These are phyloP conservation scores for Aschersonia sp. DNA, from an alignment of 2,329 filamentous ascomycete genomes.

Conservation along the genomic window DNA sequence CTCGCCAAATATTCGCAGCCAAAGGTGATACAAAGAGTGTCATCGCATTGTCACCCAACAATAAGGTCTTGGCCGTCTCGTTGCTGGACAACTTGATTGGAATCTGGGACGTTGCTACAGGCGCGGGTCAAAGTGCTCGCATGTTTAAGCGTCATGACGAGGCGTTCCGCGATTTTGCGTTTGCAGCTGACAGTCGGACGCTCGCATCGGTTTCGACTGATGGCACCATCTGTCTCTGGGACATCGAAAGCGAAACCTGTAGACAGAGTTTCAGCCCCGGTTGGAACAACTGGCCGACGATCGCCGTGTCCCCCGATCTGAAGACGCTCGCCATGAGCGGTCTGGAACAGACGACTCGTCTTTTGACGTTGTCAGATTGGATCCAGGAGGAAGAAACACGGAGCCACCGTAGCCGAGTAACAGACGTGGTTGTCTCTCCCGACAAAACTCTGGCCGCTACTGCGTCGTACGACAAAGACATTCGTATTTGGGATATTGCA, in stretches of 20 bases:
- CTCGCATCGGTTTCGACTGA: constrained; percentile 5
- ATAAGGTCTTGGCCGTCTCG: constrained; percentile 4
- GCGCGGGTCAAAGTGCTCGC: constrained; percentile 4
- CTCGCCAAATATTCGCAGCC: constrained; percentile 4
- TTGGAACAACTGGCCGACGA: constrained; percentile 6
- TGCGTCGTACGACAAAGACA: constrained; percentile 4
- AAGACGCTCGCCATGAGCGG: constrained; percentile 5
- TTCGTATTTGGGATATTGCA: constrained; percentile 5
- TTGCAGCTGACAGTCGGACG: constrained; percentile 4
- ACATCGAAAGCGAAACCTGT: constrained; percentile 4
- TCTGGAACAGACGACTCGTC: constrained; percentile 4
- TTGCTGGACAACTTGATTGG: constrained; percentile 5
- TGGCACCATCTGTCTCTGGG: constrained; percentile 5
- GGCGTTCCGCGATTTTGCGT: constrained; percentile 5
- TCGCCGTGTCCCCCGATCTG: constrained; percentile 5
- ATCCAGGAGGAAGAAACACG: constrained; percentile 1
- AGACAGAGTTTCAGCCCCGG: constrained; percentile 5
- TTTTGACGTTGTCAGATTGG: constrained; percentile 5
- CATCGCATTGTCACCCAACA: constrained; percentile 5
- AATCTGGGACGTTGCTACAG: constrained; percentile 4
- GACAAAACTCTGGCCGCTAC: constrained; percentile 4
- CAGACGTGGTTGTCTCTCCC: constrained; percentile 4
- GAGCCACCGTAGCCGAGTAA: constrained; percentile 5
- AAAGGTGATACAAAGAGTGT: constrained; percentile 5
- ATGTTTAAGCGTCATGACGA: constrained; percentile 5